These are phyloP conservation scores for Annona cherimola DNA, from an alignment of 164 flowering plant genomes.

Conservation along the genomic window DNA sequence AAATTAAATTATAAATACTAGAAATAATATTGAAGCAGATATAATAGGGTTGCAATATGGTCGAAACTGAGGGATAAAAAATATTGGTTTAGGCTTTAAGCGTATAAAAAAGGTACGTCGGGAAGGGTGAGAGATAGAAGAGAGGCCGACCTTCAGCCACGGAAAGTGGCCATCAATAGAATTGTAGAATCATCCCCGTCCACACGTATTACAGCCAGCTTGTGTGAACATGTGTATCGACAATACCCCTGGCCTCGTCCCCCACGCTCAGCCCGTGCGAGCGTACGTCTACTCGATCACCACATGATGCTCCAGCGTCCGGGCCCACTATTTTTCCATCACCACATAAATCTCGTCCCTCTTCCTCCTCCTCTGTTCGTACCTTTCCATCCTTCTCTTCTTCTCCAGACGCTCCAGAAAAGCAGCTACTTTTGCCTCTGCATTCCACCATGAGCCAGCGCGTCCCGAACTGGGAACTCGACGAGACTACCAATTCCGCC, in stretches of 20 bases:
- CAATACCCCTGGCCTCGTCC: neutral
- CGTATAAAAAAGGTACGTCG: too few relatives aligned
- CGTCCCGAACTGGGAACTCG: slow-evolving; percentile 72
- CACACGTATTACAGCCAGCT: neutral
- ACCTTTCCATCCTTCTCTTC: neutral
- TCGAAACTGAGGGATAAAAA: too few relatives aligned
- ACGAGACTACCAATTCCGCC: slow-evolving; percentile 23
- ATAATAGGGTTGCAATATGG: too few relatives aligned
- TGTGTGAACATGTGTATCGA: neutral
- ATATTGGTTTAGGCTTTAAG: too few relatives aligned
- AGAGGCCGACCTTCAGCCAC: too few relatives aligned
- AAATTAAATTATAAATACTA: too few relatives aligned
- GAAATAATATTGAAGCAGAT: too few relatives aligned
- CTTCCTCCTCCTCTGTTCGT: too few relatives aligned
- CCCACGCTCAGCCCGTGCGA: neutral
- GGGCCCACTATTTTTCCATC: neutral
- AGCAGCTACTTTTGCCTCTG: neutral
- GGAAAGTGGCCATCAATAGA: neutral
- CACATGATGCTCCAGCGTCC: neutral
- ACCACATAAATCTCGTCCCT: neutral
- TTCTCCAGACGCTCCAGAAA: neutral
- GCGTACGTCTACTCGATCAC: neutral
- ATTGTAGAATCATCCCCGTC: neutral
- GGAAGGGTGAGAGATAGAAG: too few relatives aligned
- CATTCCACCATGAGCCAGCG: slow-evolving; percentile 56